A percentile compares a stretch with the other conserved stretches of the same genome.
These are phyloP conservation scores for Crucihimalaya himalaica DNA, from an alignment of 345 rosid genomes.

Conservation along the genomic window DNA sequence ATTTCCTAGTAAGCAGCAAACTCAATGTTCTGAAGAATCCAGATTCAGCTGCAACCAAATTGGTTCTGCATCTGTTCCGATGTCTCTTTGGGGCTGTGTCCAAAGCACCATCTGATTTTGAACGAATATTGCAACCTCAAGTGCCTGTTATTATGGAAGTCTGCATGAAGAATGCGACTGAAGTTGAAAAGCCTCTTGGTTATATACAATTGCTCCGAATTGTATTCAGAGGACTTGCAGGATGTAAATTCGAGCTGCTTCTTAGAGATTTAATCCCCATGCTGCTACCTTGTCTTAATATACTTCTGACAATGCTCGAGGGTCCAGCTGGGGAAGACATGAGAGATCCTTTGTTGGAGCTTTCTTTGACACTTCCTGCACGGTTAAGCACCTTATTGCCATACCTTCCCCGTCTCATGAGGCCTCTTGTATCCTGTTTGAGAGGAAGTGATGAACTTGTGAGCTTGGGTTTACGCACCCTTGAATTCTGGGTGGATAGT, in stretches of 20 bases:
- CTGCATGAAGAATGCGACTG: slow-evolving; percentile 92
- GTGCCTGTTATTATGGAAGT: slow-evolving; percentile 91
- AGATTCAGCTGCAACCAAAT: slow-evolving; percentile 78
- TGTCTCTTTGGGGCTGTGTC: slow-evolving; percentile 88
- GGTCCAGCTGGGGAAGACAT: slow-evolving; percentile 92
- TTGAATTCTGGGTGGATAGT: slow-evolving; percentile 99
- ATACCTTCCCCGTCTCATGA: slow-evolving; percentile 85
- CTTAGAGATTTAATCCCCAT: slow-evolving; percentile 82
- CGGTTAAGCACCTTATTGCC: slow-evolving; percentile 96
- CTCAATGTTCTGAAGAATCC: slow-evolving; percentile 84
- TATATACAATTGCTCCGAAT: slow-evolving; percentile 90
- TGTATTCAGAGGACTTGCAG: slow-evolving; percentile 90
- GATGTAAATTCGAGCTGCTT: slow-evolving; percentile 90
- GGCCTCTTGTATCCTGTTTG: slow-evolving; percentile 88
- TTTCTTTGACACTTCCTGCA: slow-evolving; percentile 91
- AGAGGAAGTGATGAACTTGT: slow-evolving; percentile 92
- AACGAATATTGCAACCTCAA: slow-evolving; percentile 93
- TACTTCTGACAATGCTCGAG: slow-evolving; percentile 91
- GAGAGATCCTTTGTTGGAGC: slow-evolving; percentile 89
- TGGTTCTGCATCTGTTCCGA: slow-evolving; percentile 87
- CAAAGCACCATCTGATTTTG: slow-evolving; percentile 90
- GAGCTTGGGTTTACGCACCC: slow-evolving; percentile 84
- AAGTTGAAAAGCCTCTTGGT: slow-evolving; percentile 90
- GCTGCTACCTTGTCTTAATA: slow-evolving; percentile 87
- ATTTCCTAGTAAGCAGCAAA: slow-evolving; percentile 82